Evolutionary conservation across 2,329 filamentous ascomycete species (phyloP).

Genomic region (Aspergillus glaucus): DNA sequence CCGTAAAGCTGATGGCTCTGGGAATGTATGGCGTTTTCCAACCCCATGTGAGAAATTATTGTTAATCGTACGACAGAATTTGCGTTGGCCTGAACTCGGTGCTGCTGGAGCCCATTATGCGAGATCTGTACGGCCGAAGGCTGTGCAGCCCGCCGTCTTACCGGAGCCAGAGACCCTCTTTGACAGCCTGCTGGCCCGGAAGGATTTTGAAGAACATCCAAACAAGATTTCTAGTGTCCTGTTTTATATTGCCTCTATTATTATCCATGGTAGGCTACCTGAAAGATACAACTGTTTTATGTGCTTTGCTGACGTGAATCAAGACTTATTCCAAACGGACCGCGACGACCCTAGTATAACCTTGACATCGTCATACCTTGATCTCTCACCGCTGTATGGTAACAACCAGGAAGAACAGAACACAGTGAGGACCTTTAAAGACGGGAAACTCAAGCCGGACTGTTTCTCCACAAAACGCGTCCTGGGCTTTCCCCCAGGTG

Average conservation of each 20-base stretch:
- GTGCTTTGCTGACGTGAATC: constrained; percentile 15
- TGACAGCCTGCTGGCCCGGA: constrained; percentile 60
- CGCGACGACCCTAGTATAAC: constrained; percentile 58
- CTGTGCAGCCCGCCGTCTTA: constrained; percentile 52
- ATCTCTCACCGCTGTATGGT: constrained; percentile 67
- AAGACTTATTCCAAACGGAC: constrained; percentile 61
- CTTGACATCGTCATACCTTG: constrained; percentile 67
- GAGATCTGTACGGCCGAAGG: constrained; percentile 55
- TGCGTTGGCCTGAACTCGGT: constrained; percentile 58
- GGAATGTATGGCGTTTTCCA: constrained; percentile 26
- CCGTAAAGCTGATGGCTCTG: constrained; percentile 34
- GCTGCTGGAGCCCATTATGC: constrained; percentile 63
- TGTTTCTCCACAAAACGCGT: constrained; percentile 62
- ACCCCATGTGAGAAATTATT: constrained; percentile 24
- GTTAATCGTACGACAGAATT: constrained; percentile 48
- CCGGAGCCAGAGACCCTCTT: constrained; percentile 63
- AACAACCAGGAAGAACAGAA: constrained; percentile 59
- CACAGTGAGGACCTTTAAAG: constrained; percentile 55
- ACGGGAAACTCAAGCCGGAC: constrained; percentile 66
- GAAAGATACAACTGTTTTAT: neutral
- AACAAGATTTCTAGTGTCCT: constrained; percentile 69
- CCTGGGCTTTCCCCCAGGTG: constrained; percentile 61
- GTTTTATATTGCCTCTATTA: constrained; percentile 68
- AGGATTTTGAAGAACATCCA: constrained; percentile 58
- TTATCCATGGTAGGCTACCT: constrained; percentile 45